Evolutionary conservation across 169 alveolate genomes (phyloP).

Genomic region (Eimeria tenella): DNA sequence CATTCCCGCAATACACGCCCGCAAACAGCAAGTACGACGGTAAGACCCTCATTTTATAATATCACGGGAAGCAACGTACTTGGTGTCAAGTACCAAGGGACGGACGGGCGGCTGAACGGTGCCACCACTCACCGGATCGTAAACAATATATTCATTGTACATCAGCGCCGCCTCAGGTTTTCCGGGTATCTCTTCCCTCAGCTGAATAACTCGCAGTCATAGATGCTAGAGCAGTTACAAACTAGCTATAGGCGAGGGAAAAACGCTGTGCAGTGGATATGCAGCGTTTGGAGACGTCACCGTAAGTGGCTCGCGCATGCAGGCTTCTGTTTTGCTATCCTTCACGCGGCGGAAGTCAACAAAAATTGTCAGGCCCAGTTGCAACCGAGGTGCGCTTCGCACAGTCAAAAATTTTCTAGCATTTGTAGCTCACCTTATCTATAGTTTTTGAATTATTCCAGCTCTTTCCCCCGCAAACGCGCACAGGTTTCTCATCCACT

Average conservation of each 20-base stretch:
- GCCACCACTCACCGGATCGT: conserved; percentile 80
- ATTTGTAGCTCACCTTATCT: conserved; percentile 40
- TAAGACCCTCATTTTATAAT: too few relatives aligned
- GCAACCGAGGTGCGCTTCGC: neutral
- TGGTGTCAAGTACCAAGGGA: neutral
- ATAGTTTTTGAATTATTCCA: conserved; percentile 33
- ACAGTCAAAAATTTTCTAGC: neutral
- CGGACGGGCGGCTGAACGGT: neutral
- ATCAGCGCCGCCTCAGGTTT: conserved; percentile 82
- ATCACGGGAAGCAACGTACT: too few relatives aligned
- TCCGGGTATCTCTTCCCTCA: conserved; percentile 45
- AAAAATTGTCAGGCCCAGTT: too few relatives aligned
- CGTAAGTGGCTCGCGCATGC: neutral
- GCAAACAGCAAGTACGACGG: neutral
- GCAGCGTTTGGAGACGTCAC: neutral
- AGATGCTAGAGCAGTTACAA: neutral
- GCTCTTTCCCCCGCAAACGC: conserved; percentile 68
- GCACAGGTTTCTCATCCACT: conserved; percentile 60
- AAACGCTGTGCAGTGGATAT: too few relatives aligned
- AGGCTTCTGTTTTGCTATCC: neutral
- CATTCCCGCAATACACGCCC: neutral
- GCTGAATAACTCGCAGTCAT: conserved; percentile 47
- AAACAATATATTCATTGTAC: conserved; percentile 90
- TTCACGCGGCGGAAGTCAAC: too few relatives aligned
- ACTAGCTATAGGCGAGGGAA: too few relatives aligned